These are phyloP conservation scores for Penicillium palitans DNA, from an alignment of 2,329 filamentous ascomycete genomes.

Conservation along the genomic window DNA sequence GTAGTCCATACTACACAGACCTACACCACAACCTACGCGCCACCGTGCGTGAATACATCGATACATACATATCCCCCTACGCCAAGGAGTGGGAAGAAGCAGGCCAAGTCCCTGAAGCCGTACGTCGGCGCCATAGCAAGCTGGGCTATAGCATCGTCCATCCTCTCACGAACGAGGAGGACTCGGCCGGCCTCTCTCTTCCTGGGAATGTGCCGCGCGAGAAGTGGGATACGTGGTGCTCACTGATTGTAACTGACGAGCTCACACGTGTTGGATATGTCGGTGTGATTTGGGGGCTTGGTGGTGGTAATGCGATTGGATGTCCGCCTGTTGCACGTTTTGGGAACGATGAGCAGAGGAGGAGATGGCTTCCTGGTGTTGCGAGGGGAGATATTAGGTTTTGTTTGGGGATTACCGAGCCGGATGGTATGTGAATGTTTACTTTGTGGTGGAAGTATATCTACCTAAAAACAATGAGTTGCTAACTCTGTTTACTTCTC, in stretches of 20 bases:
- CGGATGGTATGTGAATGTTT: slow-evolving; percentile 51
- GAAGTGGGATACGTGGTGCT: slow-evolving; percentile 59
- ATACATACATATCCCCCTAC: slow-evolving; percentile 58
- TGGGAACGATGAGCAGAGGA: slow-evolving; percentile 61
- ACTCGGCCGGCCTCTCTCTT: slow-evolving; percentile 42
- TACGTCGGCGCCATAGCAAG: slow-evolving; percentile 39
- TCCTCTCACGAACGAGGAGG: slow-evolving; percentile 39
- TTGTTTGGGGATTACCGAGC: slow-evolving; percentile 66
- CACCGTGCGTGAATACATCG: slow-evolving; percentile 59
- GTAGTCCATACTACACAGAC: slow-evolving; percentile 60
- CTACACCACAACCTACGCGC: slow-evolving; percentile 61
- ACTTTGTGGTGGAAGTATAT: background rate
- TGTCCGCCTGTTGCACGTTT: slow-evolving; percentile 64
- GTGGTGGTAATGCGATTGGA: slow-evolving; percentile 63
- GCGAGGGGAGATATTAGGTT: slow-evolving; percentile 61
- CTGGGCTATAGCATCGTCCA: slow-evolving; percentile 44
- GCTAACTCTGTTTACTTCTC: slow-evolving; percentile 14
- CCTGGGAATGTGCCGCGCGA: slow-evolving; percentile 50
- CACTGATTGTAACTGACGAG: slow-evolving; percentile 59
- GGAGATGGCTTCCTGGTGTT: slow-evolving; percentile 59
- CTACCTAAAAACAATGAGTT: background rate
- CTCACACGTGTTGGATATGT: slow-evolving; percentile 56
- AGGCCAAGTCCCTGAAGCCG: slow-evolving; percentile 51
- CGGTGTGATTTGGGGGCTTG: slow-evolving; percentile 59
- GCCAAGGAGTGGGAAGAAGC: slow-evolving; percentile 65